These are phyloP conservation scores for Chlorella sp. DNA, from an alignment of 139 green algal genomes.

Conservation along the genomic window DNA sequence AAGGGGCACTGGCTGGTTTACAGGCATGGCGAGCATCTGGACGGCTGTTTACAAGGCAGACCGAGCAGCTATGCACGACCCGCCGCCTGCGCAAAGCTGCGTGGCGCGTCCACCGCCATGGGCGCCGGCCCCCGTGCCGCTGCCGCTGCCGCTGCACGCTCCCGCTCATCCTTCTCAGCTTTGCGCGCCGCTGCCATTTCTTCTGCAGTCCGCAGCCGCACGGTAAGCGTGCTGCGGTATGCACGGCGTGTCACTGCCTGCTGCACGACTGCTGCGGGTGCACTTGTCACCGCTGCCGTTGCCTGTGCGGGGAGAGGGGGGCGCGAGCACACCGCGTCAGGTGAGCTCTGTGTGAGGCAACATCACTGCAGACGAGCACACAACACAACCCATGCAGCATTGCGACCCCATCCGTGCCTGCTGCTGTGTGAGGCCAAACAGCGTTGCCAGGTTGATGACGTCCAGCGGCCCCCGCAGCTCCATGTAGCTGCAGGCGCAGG, in stretches of 20 bases:
- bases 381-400: no score
- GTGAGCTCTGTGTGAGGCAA: no score
- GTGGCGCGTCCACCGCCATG: background rate
- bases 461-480: conserved; percentile 74
- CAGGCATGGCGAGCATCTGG: no score
- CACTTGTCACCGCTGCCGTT: conserved; percentile 41
- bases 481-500: conserved; percentile 21
- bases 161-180: background rate
- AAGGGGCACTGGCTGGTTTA: no score
- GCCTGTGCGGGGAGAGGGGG: conserved; percentile 14
- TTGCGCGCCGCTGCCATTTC: background rate
- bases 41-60: no score
- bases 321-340: no score
- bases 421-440: conserved; percentile 64
- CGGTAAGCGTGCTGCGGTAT: conserved; percentile 39
- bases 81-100: no score
- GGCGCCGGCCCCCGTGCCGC: no score
- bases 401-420: conserved; percentile 24
- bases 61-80: no score
- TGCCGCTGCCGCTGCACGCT: no score
- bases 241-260: conserved; percentile 41
- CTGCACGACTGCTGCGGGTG: conserved; percentile 39
- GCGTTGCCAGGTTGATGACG: conserved; percentile 62
- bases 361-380: no score
- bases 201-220: conserved; percentile 29